Conservation (phyloP, 495 filamentous ascomycete genomes). For the Parachaetomium inaequale region DNA sequence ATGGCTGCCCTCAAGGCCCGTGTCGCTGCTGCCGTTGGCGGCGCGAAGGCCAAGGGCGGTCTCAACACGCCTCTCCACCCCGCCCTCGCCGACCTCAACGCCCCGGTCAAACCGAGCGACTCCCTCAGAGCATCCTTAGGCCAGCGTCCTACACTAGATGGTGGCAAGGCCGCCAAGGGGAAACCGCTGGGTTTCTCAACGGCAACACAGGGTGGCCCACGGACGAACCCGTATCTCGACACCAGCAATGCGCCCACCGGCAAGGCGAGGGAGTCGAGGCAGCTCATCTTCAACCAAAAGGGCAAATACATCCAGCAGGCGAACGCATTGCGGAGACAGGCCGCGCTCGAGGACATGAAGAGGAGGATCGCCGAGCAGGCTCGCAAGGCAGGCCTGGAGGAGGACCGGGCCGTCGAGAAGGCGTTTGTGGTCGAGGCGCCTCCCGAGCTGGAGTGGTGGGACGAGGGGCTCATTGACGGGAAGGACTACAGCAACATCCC, state of each 20-base stretch:
- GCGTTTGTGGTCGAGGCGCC: constrained; percentile 80
- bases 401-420: constrained; percentile 85
- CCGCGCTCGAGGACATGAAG: constrained; percentile 89
- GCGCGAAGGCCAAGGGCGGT: constrained; percentile 62
- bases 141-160: constrained; percentile 28
- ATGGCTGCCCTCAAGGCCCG: constrained; percentile 76
- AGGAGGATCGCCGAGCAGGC: constrained; percentile 82
- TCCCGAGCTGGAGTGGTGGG: constrained; percentile 97
- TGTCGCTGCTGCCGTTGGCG: constrained; percentile 69
- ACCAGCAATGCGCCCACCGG: constrained; percentile 59
- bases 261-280: constrained; percentile 62
- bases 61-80: constrained; percentile 89
- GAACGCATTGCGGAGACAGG: constrained; percentile 79
- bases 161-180: constrained; percentile 25
- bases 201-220: constrained; percentile 35
- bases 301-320: constrained; percentile 96
- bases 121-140: constrained; percentile 18
- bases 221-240: constrained; percentile 85
- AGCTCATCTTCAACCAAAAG: constrained; percentile 89
- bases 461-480: constrained; percentile 76
- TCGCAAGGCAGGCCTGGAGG: constrained; percentile 82
- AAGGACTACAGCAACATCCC: constrained; percentile 67
- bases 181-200: constrained; percentile 34
- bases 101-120: constrained; percentile 51
- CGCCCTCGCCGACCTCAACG: constrained; percentile 69